Conservation (phyloP, 768 basidiomycete genomes). For the Chalciporus piperatus region DNA sequence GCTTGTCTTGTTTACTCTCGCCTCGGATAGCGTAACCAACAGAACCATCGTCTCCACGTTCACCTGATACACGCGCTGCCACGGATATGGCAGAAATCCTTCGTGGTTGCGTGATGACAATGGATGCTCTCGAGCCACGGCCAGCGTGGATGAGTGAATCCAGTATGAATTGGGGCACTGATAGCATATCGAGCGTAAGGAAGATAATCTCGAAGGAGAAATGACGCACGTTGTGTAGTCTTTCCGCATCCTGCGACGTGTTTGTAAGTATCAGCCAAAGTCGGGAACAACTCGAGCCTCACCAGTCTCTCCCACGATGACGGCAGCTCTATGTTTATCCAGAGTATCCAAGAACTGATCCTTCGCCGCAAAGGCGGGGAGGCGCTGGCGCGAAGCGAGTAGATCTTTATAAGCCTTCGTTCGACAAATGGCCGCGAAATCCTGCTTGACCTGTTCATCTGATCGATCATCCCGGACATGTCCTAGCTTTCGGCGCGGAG, state of each 20-base stretch:
- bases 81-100: slow-evolving; percentile 88
- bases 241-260: slow-evolving; percentile 72
- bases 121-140: slow-evolving; percentile 63
- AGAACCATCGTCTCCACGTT: slow-evolving; percentile 71
- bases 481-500: slow-evolving; percentile 2
- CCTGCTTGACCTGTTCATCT: slow-evolving; percentile 47
- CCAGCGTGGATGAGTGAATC: slow-evolving; percentile 70
- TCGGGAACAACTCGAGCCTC: slow-evolving; percentile 5
- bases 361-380: slow-evolving; percentile 76
- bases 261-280: slow-evolving; percentile 1
- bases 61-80: slow-evolving; percentile 80
- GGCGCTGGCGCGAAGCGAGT: slow-evolving; percentile 49
- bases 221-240: slow-evolving; percentile 71
- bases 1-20: slow-evolving; percentile 63
- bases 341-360: slow-evolving; percentile 61
- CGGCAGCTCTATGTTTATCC: slow-evolving; percentile 59
- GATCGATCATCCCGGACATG: slow-evolving; percentile 40
- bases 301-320: slow-evolving; percentile 93
- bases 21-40: slow-evolving; percentile 91
- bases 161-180: slow-evolving; percentile 87
- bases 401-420: slow-evolving; percentile 55
- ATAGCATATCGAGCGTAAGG: slow-evolving; percentile 1
- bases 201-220: not conserved
- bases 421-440: slow-evolving; percentile 47
- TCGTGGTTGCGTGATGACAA: slow-evolving; percentile 88